phyloP scores from a whole-genome alignment of 768 basidiomycete genomes.

The Calocybe cyanea region DNA sequence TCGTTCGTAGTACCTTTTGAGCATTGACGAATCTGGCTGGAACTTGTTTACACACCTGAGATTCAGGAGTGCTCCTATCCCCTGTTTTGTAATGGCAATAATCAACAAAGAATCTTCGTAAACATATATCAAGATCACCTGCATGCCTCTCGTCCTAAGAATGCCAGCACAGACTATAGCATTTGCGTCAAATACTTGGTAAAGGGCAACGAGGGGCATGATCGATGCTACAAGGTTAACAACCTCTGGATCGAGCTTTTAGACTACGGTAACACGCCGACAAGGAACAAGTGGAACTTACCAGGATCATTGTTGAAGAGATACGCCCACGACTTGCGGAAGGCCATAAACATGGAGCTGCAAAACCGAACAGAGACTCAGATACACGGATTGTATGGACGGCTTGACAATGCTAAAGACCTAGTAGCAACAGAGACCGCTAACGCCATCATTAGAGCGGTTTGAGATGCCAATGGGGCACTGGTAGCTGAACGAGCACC shows the following conservation, averaged over 20 bases:
- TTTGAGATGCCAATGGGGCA: slow-evolving; percentile 63
- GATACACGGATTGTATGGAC: not conserved
- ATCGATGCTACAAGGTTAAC: slow-evolving; percentile 62
- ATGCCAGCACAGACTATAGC: slow-evolving; percentile 69
- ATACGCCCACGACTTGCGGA: slow-evolving; percentile 66
- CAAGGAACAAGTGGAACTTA: slow-evolving; percentile 21
- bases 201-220: slow-evolving; percentile 71
- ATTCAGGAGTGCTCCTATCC: slow-evolving; percentile 76
- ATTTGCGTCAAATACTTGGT: slow-evolving; percentile 84
- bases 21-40: not conserved
- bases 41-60: slow-evolving; percentile 43
- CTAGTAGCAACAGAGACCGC: slow-evolving; percentile 64
- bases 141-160: slow-evolving; percentile 79
- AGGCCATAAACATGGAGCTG: slow-evolving; percentile 53
- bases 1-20: not conserved
- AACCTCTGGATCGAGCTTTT: slow-evolving; percentile 37
- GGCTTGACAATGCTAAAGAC: slow-evolving; percentile 28
- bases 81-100: slow-evolving; percentile 29
- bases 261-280: not conserved
- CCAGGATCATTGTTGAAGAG: slow-evolving; percentile 70
- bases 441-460: slow-evolving; percentile 64
- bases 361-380: not conserved
- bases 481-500: slow-evolving; percentile 75
- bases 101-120: not conserved
- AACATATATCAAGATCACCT: slow-evolving; percentile 32